Percentiles rank a stretch among this genome's conserved stretches.
Conservation (phyloP, 208 protist genomes). For the Trichomonas vaginalis region DNA sequence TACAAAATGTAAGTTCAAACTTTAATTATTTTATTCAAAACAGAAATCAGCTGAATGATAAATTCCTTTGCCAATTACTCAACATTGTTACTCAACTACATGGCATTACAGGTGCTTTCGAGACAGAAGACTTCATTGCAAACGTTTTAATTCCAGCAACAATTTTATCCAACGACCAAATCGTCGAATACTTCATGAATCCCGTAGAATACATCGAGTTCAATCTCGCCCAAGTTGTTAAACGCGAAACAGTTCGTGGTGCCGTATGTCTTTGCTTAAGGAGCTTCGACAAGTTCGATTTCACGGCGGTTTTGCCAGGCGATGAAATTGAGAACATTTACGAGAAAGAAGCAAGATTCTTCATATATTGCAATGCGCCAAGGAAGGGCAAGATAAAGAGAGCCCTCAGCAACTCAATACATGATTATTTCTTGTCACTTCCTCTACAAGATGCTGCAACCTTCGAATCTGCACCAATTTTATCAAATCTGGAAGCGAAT, state of each 20-base stretch:
- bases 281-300: background rate
- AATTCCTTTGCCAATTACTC: background rate
- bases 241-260: background rate
- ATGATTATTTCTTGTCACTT: background rate
- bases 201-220: background rate
- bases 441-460: background rate
- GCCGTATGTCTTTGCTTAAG: background rate
- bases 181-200: background rate
- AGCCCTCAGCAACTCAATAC: background rate
- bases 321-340: background rate
- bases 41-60: background rate
- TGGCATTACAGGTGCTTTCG: background rate
- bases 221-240: background rate
- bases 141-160: background rate
- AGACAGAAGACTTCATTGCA: background rate
- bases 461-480: background rate
- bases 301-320: background rate
- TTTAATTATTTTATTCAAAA: background rate
- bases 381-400: background rate
- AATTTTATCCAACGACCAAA: background rate
- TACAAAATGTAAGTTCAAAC: background rate
- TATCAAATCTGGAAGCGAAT: background rate
- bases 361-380: background rate
- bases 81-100: background rate
- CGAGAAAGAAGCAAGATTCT: background rate